These are phyloP conservation scores for Sporothrix curviconia DNA, from an alignment of 2,329 filamentous ascomycete genomes.

Conservation along the genomic window DNA sequence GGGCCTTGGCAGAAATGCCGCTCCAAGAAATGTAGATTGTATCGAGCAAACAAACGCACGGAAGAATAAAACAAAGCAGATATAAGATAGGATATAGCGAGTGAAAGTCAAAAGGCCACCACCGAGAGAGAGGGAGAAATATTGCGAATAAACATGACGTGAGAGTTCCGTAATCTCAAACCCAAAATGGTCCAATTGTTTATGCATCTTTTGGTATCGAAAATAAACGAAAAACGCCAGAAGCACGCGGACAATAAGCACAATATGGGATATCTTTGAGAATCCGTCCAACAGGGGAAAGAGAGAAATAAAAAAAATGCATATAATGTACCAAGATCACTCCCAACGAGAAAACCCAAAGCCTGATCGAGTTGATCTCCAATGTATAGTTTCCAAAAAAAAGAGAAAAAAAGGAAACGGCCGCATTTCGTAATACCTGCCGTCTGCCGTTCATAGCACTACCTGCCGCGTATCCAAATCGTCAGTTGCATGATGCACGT, in stretches of 20 bases:
- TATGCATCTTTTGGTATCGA: slow-evolving; percentile 15
- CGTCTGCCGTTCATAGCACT: background rate
- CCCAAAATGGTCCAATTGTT: background rate
- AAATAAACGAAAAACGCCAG: slow-evolving; percentile 5
- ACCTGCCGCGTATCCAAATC: background rate
- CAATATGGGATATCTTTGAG: slow-evolving; percentile 6
- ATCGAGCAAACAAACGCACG: background rate
- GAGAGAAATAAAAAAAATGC: background rate
- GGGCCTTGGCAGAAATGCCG: no score
- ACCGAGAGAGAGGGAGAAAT: background rate
- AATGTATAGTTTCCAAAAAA: background rate
- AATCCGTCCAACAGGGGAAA: background rate
- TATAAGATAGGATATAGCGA: background rate
- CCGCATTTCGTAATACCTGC: background rate
- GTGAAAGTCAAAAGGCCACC: background rate
- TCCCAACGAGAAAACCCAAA: background rate
- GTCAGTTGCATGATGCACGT: background rate
- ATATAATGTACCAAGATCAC: background rate
- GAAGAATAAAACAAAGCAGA: background rate
- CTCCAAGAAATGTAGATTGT: background rate
- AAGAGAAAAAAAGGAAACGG: background rate
- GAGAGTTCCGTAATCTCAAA: background rate
- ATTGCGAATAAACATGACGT: background rate
- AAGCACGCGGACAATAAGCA: slow-evolving; percentile 2
- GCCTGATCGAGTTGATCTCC: no score